Conservation (phyloP, 345 rosid species). For the Euphorbia pulcherrima region DNA sequence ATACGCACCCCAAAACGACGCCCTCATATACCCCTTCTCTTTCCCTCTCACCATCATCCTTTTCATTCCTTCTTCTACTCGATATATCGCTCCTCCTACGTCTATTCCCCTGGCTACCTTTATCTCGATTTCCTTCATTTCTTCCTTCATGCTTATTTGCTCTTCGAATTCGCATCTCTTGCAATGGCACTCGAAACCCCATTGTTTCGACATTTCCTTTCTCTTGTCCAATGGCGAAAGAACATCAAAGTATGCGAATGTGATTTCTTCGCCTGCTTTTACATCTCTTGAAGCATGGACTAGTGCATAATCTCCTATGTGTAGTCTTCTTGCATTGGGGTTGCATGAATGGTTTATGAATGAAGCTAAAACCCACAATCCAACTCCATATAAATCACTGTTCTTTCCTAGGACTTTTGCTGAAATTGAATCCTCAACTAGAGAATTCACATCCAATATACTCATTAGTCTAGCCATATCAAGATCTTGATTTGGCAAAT, state of each 20-base stretch:
- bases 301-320: conserved; percentile 59
- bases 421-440: conserved; percentile 73
- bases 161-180: conserved; percentile 68
- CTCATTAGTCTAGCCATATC: conserved; percentile 49
- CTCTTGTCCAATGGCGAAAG: conserved; percentile 49
- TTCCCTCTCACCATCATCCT: conserved; percentile 64
- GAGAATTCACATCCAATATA: conserved; percentile 78
- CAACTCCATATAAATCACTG: conserved; percentile 69
- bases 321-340: conserved; percentile 69
- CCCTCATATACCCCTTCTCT: conserved; percentile 70
- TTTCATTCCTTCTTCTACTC: conserved; percentile 72
- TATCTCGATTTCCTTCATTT: conserved; percentile 48
- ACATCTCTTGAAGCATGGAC: conserved; percentile 76
- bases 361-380: conserved; percentile 69
- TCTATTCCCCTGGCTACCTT: conserved; percentile 59
- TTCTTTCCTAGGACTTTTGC: conserved; percentile 76
- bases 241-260: conserved; percentile 63
- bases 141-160: conserved; percentile 37
- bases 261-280: conserved; percentile 78
- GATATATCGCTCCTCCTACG: conserved; percentile 44
- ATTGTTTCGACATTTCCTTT: conserved; percentile 51
- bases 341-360: conserved; percentile 81
- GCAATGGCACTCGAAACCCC: conserved; percentile 76
- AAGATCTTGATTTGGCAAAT: conserved; percentile 23
- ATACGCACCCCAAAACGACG: conserved; percentile 73